These are phyloP conservation scores for Aspergillus sergii DNA, from an alignment of 2,329 filamentous ascomycete genomes.

Conservation along the genomic window DNA sequence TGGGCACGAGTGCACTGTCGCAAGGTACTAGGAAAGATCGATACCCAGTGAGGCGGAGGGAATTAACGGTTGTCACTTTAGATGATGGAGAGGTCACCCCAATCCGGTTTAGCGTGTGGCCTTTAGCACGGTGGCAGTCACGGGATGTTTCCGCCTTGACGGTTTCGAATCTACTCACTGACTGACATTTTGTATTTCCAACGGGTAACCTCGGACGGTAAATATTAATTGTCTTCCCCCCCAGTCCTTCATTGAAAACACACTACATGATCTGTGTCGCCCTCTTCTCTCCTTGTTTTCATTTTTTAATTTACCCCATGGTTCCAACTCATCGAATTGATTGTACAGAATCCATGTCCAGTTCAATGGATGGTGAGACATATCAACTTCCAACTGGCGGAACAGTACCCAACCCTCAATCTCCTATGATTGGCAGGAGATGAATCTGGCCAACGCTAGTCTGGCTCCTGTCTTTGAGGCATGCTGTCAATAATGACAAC, in stretches of 20 bases:
- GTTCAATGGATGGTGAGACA: slow-evolving; percentile 7
- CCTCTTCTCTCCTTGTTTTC: not conserved
- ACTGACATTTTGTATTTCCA: not conserved
- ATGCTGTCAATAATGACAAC: slow-evolving; percentile 11
- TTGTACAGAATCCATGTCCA: slow-evolving; percentile 1
- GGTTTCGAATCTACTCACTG: not conserved
- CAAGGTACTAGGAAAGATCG: slow-evolving; percentile 14
- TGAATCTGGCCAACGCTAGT: slow-evolving; percentile 13
- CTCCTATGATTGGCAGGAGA: slow-evolving; percentile 11
- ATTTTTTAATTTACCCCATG: not conserved
- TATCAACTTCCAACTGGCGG: slow-evolving; percentile 15
- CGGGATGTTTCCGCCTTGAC: slow-evolving; percentile 25
- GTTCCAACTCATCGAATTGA: not conserved
- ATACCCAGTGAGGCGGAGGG: slow-evolving; percentile 29
- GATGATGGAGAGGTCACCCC: slow-evolving; percentile 27
- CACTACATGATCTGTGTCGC: not conserved
- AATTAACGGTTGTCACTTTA: slow-evolving; percentile 15
- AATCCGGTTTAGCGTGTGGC: slow-evolving; percentile 28
- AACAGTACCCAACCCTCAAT: slow-evolving; percentile 21
- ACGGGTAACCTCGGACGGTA: not conserved
- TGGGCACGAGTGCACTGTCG: slow-evolving; percentile 15
- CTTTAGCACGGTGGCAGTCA: slow-evolving; percentile 25
- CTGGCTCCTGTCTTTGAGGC: not conserved
- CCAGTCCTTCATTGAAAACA: not conserved
- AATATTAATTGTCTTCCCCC: not conserved